Evolutionary conservation across 257 asterid species (phyloP).

Genomic region (Solanum neorickii): DNA sequence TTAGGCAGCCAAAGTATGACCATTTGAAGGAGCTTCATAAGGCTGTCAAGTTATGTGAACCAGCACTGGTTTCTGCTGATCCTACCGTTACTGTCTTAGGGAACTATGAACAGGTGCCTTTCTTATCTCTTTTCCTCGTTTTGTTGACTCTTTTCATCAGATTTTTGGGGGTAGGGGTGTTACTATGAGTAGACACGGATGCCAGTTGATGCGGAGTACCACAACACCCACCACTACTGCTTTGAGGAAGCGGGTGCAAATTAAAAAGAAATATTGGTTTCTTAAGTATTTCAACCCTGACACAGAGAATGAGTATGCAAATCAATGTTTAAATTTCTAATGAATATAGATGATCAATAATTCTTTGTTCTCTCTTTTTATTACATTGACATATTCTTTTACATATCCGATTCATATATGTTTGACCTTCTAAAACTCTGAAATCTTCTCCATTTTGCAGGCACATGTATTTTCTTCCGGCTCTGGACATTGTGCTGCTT

Average conservation of each 20-base stretch:
- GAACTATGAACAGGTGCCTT: conserved; percentile 67
- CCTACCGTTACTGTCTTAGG: conserved; percentile 50
- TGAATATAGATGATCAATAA: not conserved
- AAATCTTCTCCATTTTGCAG: conserved; percentile 26
- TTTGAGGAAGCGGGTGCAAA: not conserved
- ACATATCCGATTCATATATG: not conserved
- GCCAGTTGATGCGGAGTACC: not conserved
- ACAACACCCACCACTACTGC: not conserved
- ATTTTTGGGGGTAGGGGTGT: not conserved
- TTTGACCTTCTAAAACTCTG: not conserved
- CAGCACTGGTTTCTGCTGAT: conserved; percentile 57
- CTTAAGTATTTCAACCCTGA: not conserved
- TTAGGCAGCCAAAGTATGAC: conserved; percentile 79
- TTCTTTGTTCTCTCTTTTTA: not conserved
- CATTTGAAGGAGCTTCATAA: conserved; percentile 79
- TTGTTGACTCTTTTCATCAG: not conserved
- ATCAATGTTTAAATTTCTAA: not conserved
- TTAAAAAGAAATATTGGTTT: not conserved
- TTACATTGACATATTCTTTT: not conserved
- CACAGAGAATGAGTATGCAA: not conserved
- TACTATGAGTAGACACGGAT: not conserved
- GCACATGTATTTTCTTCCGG: conserved; percentile 53
- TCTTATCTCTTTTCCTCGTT: not conserved
- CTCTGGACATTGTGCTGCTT: conserved; percentile 79
- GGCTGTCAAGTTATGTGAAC: conserved; percentile 66